phyloP scores from a whole-genome alignment of 805 yeast genomes.

The Metschnikowia shivogae region DNA sequence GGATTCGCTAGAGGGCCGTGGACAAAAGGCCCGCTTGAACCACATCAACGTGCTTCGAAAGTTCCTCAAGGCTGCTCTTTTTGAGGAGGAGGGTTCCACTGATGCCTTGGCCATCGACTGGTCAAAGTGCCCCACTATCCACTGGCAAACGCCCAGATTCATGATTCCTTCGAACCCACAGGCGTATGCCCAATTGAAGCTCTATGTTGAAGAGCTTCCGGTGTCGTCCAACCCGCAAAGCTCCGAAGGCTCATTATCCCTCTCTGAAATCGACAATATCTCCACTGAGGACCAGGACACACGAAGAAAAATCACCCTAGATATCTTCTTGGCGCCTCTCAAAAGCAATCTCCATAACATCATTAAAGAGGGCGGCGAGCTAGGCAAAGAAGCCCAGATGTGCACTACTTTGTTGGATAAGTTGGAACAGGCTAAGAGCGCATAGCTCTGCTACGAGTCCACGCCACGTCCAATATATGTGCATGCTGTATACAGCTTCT shows the following conservation, averaged over 20 bases:
- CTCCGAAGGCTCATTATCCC: conserved; percentile 23
- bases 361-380: conserved; percentile 69
- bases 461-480: too few relatives aligned
- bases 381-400: conserved; percentile 48
- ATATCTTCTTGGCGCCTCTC: conserved; percentile 49
- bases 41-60: conserved; percentile 42
- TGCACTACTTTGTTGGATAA: conserved; percentile 18
- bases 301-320: conserved; percentile 50
- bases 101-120: conserved; percentile 12
- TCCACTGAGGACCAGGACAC: conserved; percentile 61
- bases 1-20: conserved; percentile 28
- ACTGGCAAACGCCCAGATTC: conserved; percentile 49
- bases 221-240: conserved; percentile 12
- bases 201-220: conserved; percentile 44
- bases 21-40: conserved; percentile 33
- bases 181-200: conserved; percentile 60
- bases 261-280: conserved; percentile 40
- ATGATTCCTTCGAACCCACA: conserved; percentile 50
- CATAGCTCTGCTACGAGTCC: too few relatives aligned
- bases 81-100: conserved; percentile 20
- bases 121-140: conserved; percentile 24
- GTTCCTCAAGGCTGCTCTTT: conserved; percentile 45
- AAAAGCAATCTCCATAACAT: conserved; percentile 45
- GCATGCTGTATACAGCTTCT: too few relatives aligned
- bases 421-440: conserved; percentile 4